Evolutionary conservation across 2,329 filamentous ascomycete genomes (phyloP).

Genomic region (Alternaria postmessia): DNA sequence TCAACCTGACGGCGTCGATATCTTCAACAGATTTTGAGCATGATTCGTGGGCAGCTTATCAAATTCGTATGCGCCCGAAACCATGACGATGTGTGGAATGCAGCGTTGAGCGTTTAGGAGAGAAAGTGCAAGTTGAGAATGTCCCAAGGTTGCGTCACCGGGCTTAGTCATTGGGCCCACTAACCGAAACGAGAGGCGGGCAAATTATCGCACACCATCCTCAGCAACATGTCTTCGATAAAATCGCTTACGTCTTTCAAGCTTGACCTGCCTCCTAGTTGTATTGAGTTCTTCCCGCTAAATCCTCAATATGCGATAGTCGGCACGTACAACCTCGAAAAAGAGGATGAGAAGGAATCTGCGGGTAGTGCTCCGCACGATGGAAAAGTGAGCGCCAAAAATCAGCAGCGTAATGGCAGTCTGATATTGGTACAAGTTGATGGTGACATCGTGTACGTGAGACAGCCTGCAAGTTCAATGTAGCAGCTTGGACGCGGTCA

Average conservation of each 20-base stretch:
- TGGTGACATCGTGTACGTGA: conserved; percentile 65
- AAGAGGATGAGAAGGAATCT: conserved; percentile 45
- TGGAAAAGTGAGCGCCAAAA: conserved; percentile 38
- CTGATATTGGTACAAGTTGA: conserved; percentile 71
- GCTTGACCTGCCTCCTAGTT: conserved; percentile 76
- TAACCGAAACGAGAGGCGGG: conserved; percentile 25
- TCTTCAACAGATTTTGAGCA: not conserved
- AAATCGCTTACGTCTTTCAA: conserved; percentile 59
- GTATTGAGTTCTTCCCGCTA: conserved; percentile 75
- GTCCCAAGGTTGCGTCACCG: conserved; percentile 1
- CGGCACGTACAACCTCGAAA: conserved; percentile 83
- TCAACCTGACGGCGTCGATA: conserved; percentile 27
- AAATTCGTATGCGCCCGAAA: not conserved
- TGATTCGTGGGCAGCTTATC: not conserved
- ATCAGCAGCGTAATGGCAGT: conserved; percentile 76
- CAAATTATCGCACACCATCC: conserved; percentile 11
- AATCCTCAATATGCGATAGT: conserved; percentile 74
- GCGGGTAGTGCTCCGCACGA: conserved; percentile 29
- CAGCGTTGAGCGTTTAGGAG: not conserved
- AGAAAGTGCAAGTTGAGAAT: not conserved
- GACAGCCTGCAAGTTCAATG: not conserved
- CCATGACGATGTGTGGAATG: not conserved
- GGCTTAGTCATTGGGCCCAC: conserved; percentile 28
- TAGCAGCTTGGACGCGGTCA: not conserved
- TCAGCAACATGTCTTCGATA: conserved; percentile 43